phyloP scores from a whole-genome alignment of 2,329 filamentous ascomycete species.

The Penicillium rolfsii region DNA sequence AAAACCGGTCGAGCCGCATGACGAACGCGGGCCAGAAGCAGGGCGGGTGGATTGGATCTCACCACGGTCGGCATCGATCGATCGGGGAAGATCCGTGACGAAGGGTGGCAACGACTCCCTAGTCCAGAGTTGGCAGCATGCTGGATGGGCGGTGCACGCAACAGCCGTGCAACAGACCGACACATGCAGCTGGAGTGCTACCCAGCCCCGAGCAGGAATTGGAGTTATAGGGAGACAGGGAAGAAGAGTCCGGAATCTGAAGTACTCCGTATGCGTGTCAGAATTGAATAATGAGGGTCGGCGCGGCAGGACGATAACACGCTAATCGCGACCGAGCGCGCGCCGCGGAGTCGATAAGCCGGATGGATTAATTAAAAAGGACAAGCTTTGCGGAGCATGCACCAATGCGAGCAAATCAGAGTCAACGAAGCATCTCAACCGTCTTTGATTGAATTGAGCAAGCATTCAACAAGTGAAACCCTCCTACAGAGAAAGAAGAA shows the following conservation, averaged over 20 bases:
- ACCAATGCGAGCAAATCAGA: neutral
- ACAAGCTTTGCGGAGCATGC: neutral
- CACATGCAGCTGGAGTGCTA: slow-evolving; percentile 37
- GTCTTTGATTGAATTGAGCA: neutral
- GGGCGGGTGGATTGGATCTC: slow-evolving; percentile 26
- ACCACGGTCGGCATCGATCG: slow-evolving; percentile 32
- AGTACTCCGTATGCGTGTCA: no score
- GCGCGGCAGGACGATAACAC: slow-evolving; percentile 15
- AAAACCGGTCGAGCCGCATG: slow-evolving; percentile 18
- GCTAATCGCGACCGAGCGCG: slow-evolving; percentile 15
- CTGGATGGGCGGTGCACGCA: slow-evolving; percentile 32
- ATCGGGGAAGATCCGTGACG: slow-evolving; percentile 33
- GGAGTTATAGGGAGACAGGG: neutral
- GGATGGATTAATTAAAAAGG: neutral
- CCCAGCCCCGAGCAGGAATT: slow-evolving; percentile 7
- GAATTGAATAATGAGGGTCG: neutral
- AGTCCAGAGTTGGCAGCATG: slow-evolving; percentile 37
- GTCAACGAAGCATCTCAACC: neutral
- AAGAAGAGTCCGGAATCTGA: no score
- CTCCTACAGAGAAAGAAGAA: no score
- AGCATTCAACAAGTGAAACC: no score
- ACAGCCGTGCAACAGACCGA: slow-evolving; percentile 27
- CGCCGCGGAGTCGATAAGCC: slow-evolving; percentile 6
- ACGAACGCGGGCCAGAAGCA: slow-evolving; percentile 21
- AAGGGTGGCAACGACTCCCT: slow-evolving; percentile 35